These are phyloP conservation scores for Yarrowia deformans DNA, from an alignment of 805 yeast species.

Conservation along the genomic window DNA sequence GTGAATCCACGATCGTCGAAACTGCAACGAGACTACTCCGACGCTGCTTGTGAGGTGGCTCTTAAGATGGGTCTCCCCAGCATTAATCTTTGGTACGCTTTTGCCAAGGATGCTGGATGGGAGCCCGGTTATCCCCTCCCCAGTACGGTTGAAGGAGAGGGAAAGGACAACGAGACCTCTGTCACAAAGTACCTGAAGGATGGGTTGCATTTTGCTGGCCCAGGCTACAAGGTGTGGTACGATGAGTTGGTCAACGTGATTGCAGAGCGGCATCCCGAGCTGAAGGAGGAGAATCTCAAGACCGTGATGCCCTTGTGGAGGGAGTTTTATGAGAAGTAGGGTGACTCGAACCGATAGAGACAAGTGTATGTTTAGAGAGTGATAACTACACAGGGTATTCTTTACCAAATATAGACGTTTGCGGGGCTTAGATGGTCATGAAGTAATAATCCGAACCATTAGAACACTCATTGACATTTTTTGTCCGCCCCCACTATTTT, in stretches of 20 bases:
- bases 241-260: slow-evolving; percentile 56
- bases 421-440: no score
- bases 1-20: slow-evolving; percentile 59
- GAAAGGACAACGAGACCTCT: slow-evolving; percentile 27
- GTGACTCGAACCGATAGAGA: not conserved
- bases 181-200: slow-evolving; percentile 53
- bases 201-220: slow-evolving; percentile 68
- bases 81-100: slow-evolving; percentile 60
- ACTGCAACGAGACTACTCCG: slow-evolving; percentile 58
- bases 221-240: slow-evolving; percentile 60
- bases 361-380: no score
- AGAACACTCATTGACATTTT: no score
- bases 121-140: slow-evolving; percentile 46
- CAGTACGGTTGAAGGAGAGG: slow-evolving; percentile 42
- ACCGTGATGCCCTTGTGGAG: slow-evolving; percentile 49
- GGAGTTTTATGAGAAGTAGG: slow-evolving; percentile 10
- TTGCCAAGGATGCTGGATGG: slow-evolving; percentile 56
- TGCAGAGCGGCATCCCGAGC: slow-evolving; percentile 57
- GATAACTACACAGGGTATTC: no score
- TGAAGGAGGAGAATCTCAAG: slow-evolving; percentile 40
- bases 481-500: no score
- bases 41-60: slow-evolving; percentile 59
- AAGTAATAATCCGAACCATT: no score
- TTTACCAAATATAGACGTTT: no score
- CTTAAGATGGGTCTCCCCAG: slow-evolving; percentile 59